Percentiles rank a stretch among this genome's conserved stretches.
Evolutionary conservation across 2,329 filamentous ascomycete species (phyloP).

Genomic region (Pseudovirgaria hyperparasitica): DNA sequence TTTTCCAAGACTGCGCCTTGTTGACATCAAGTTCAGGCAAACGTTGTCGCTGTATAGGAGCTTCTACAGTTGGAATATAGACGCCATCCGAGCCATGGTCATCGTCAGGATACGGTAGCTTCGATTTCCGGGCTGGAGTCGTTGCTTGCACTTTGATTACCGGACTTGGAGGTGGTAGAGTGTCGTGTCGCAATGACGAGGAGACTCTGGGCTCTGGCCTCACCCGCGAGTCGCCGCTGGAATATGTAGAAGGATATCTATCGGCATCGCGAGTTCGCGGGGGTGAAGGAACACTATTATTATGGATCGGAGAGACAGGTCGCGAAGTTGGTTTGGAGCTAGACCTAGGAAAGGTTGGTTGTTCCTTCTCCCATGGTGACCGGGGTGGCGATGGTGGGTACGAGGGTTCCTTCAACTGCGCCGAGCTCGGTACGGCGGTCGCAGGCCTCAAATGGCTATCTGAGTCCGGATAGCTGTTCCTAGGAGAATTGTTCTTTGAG

Average conservation of each 20-base stretch:
- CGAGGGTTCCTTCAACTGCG: constrained; percentile 7
- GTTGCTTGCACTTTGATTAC: constrained; percentile 19
- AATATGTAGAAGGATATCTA: constrained; percentile 18
- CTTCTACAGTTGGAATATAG: constrained; percentile 31
- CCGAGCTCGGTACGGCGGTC: constrained; percentile 15
- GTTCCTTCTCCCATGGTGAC: constrained; percentile 14
- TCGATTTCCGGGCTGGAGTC: constrained; percentile 16
- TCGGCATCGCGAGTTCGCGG: constrained; percentile 12
- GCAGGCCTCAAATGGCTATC: constrained; percentile 9
- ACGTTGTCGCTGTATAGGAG: too few species aligned
- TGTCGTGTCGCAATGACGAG: constrained; percentile 18
- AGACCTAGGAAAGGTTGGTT: constrained; percentile 14
- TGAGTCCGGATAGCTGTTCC: constrained; percentile 1
- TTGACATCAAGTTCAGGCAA: too few species aligned
- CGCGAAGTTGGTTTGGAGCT: constrained; percentile 7
- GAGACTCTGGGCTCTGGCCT: constrained; percentile 12
- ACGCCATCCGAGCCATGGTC: constrained; percentile 20
- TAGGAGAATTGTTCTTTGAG: constrained; percentile 1
- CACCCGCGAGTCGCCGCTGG: constrained; percentile 12
- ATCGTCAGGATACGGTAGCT: constrained; percentile 34
- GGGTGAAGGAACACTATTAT: constrained; percentile 10
- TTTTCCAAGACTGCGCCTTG: neutral
- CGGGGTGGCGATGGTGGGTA: constrained; percentile 10
- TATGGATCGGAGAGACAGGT: constrained; percentile 8
- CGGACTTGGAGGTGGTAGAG: constrained; percentile 13